Evolutionary conservation across 169 alveolate genomes (phyloP), one percentile per base, ranked within the genome.

Genomic region (Plasmodium ovale): DNA sequence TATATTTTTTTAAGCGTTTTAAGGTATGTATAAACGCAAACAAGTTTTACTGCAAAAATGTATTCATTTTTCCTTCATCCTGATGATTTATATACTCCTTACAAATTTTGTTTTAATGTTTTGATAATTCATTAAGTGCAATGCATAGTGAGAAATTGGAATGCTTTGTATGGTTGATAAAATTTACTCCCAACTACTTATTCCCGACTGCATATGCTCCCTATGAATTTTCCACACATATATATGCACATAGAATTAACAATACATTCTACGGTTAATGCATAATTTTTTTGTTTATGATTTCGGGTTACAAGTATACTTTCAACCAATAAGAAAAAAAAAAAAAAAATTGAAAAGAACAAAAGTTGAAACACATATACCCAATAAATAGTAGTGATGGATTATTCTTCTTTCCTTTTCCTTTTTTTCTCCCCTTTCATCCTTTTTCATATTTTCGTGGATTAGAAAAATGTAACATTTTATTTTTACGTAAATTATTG

Each of bases 241-340:
- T 14, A 31, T n/a, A n/a, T 14, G 35, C 39, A 65, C 14, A 60
- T 33, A 47, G 44, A 21, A 29, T 39, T 35, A 47, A 39, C 19
- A 53, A 60, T 62, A 60, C 31, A 42, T 62, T 60, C 42, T 51
- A 53, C 42, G 33, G 25, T 37, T 56, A 77, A n/a, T 35, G 59
- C 49, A 51, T 14, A 77, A 62, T 77, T 77, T 77, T 74, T 77
- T 77, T 60, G 19, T 59, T 35, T 49, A 62, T 54, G 21, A 19
- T 77, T 60, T 77, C 62, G 62, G 59, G 35, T 60, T 77, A 64
- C 88, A 60, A 65, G 44, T 44, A 49, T 23, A 54, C 62, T 60
- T 31, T 54, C 42, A 77, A 29, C 39, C 56, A 0, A 4, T n/a
- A 72, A 56, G 23, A 56, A 70, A 37, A 56, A 51, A 25, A 72